Conservation (phyloP, 306 rosid genomes). For the Ammopiptanthus mongolicus region DNA sequence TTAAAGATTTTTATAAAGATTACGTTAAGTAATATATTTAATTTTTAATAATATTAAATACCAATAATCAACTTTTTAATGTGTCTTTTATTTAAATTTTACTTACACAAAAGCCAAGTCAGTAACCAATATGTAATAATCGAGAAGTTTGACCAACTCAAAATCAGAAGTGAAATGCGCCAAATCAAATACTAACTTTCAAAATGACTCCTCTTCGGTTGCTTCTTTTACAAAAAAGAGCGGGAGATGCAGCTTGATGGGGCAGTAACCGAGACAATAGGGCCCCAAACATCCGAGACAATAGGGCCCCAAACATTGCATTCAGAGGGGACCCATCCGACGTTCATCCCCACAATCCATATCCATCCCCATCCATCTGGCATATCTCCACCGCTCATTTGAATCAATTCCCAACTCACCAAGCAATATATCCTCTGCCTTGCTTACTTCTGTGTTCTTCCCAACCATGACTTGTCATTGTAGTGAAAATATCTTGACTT, state of each 20-base stretch:
- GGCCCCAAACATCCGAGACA: conserved; percentile 13
- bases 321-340: neutral
- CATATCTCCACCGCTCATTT: neutral
- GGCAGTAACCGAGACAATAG: conserved; percentile 13
- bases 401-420: neutral
- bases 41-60: too few relatives aligned
- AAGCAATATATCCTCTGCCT: neutral
- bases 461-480: neutral
- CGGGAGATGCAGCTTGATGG: conserved; percentile 27
- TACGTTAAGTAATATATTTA: too few relatives aligned
- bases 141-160: conserved; percentile 8
- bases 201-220: conserved; percentile 19
- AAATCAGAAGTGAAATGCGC: neutral
- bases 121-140: neutral
- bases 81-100: too few relatives aligned
- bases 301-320: neutral
- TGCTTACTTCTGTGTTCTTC: neutral
- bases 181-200: conserved; percentile 9
- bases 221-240: conserved; percentile 23
- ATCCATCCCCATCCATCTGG: neutral
- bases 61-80: too few relatives aligned
- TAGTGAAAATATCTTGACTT: neutral
- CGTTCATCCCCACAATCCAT: neutral
- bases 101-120: too few relatives aligned
- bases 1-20: too few relatives aligned